Percentiles rank a stretch among this genome's conserved stretches.
phyloP scores from a whole-genome alignment of 2,329 filamentous ascomycete genomes.

The Arthrobotrys sinensis region DNA sequence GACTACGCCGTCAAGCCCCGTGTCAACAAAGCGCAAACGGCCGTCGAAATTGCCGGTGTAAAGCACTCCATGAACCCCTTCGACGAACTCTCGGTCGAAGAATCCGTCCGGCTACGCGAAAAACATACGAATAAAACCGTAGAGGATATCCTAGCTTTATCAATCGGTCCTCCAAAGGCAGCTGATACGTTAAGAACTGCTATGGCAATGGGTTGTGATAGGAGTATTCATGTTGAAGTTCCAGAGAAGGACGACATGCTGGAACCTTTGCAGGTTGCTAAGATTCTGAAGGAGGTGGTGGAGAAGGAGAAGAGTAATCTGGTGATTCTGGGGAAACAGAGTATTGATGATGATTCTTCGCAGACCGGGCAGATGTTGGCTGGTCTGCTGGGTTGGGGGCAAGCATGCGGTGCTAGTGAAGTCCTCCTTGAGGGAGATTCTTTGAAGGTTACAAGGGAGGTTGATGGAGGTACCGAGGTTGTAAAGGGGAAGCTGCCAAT shows the following conservation, averaged over 20 bases:
- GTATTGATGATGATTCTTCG: slow-evolving; percentile 93
- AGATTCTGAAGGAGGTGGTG: slow-evolving; percentile 85
- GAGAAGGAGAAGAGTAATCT: slow-evolving; percentile 89
- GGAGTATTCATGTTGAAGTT: slow-evolving; percentile 87
- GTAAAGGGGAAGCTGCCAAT: slow-evolving; percentile 87
- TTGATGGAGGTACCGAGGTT: slow-evolving; percentile 95
- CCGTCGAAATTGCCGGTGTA: slow-evolving; percentile 90
- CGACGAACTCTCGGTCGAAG: slow-evolving; percentile 97
- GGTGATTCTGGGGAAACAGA: slow-evolving; percentile 96
- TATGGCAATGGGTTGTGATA: slow-evolving; percentile 98
- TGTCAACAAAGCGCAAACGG: slow-evolving; percentile 81
- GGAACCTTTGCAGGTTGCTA: slow-evolving; percentile 92
- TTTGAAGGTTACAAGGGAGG: slow-evolving; percentile 87
- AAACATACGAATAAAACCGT: slow-evolving; percentile 83
- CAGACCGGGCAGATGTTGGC: slow-evolving; percentile 99
- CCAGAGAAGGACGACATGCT: slow-evolving; percentile 77
- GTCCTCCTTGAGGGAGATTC: slow-evolving; percentile 80
- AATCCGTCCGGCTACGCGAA: slow-evolving; percentile 94
- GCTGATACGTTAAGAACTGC: slow-evolving; percentile 92
- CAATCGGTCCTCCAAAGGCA: slow-evolving; percentile 88
- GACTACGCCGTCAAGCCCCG: slow-evolving; percentile 78
- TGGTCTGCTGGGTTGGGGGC: slow-evolving; percentile 89
- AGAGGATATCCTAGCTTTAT: slow-evolving; percentile 91
- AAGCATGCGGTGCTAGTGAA: slow-evolving; percentile 93
- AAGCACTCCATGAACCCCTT: slow-evolving; percentile 99